Evolutionary conservation across 805 yeast species (phyloP), one percentile per base, ranked within the genome.

Genomic region (Hanseniaspora hatyaiensis): DNA sequence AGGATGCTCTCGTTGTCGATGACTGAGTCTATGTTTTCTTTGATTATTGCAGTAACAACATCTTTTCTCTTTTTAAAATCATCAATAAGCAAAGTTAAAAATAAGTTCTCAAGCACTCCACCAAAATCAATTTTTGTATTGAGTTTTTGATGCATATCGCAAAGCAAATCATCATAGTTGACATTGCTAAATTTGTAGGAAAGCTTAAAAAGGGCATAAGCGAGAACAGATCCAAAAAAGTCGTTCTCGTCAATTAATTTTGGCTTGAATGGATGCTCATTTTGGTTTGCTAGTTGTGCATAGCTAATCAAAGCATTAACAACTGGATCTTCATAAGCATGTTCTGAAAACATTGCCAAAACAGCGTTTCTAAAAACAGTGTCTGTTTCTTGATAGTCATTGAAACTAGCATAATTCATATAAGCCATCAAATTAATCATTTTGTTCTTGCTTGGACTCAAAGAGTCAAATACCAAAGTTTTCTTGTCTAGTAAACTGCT

Each of bases 31-130:
- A 36, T 49, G 5, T 57, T 49, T 4, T 50, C 46, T 11, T 63
- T 32, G 43, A 60, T 59, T 32, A 65, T 51, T 26, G 63, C 64
- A 16, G 59, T 57, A 20, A 45, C 50, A 11, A 64, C 61, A 30
- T 53, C 54, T 29, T 60, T 59, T 23, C 60, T 54, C 12, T 53
- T 48, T 31, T 55, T 58, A 31, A 66, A 47, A 13, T 59, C 56
- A 8, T 60, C 52, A 24, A 73, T 69, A 34, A 70, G 67, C 13
- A 66, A 73, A 11, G 73, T 68, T 58, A 75, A 76, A 38, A 78
- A 38, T 6, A 72, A 52, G 8, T 65, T 68, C 59, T 70, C 79
- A 22, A 74, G 64, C 55, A 33, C 20, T 12, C 40, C 40, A 24
- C 24, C 24, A 18, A 37, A 37, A 24, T 37, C 40, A 8, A 37